A percentile compares a stretch with the other conserved stretches of the same genome.
phyloP scores from a whole-genome alignment of 2,329 filamentous ascomycete species.

The Coniosporium tulheliwenetii region DNA sequence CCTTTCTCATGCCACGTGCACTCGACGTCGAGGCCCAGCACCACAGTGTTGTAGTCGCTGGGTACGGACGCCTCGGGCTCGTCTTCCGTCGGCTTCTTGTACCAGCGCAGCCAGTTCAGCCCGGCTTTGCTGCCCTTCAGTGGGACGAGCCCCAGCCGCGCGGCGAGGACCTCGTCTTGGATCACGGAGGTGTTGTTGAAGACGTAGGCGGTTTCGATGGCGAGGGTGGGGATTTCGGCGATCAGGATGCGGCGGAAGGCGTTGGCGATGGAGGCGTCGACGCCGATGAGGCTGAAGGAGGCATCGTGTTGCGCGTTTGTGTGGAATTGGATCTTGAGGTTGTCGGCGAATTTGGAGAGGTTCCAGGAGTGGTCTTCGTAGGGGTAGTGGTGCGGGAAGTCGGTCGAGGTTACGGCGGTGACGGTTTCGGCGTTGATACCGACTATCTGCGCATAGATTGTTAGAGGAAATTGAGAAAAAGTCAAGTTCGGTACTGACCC shows the following conservation, averaged over 20 bases:
- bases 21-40: slow-evolving; percentile 58
- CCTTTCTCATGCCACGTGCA: slow-evolving; percentile 63
- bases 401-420: slow-evolving; percentile 72
- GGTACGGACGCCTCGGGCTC: slow-evolving; percentile 25
- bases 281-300: slow-evolving; percentile 78
- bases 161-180: slow-evolving; percentile 89
- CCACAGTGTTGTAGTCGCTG: slow-evolving; percentile 75
- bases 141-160: slow-evolving; percentile 79
- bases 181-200: slow-evolving; percentile 96
- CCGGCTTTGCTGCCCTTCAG: slow-evolving; percentile 67
- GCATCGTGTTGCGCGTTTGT: slow-evolving; percentile 62
- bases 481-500: slow-evolving; percentile 26
- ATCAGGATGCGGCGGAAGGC: slow-evolving; percentile 94
- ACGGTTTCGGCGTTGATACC: slow-evolving; percentile 83
- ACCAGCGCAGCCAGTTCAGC: slow-evolving; percentile 71
- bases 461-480: slow-evolving; percentile 1
- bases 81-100: slow-evolving; percentile 47
- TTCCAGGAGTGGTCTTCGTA: slow-evolving; percentile 77
- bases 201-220: slow-evolving; percentile 86
- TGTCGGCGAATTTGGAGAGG: slow-evolving; percentile 48
- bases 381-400: slow-evolving; percentile 82
- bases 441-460: slow-evolving; percentile 45
- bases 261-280: slow-evolving; percentile 89
- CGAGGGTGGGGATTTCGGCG: slow-evolving; percentile 83
- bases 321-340: slow-evolving; percentile 68